These are phyloP conservation scores for Fusarium coffeatum DNA, from an alignment of 2,329 filamentous ascomycete species.

Conservation along the genomic window DNA sequence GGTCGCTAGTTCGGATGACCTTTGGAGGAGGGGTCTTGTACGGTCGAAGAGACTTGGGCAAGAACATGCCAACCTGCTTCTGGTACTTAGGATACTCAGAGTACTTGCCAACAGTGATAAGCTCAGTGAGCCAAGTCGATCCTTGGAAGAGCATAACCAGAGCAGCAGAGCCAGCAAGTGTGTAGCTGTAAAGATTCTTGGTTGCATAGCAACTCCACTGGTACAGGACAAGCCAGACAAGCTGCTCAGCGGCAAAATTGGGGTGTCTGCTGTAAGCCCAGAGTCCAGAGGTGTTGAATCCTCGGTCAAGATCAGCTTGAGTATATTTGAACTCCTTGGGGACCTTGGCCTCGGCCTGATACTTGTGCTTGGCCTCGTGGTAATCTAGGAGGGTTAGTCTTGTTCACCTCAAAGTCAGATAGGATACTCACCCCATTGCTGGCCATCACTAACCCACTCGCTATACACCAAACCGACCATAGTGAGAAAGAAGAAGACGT, in stretches of 20 bases:
- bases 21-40: constrained; percentile 60
- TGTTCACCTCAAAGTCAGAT: neutral
- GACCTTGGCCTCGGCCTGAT: constrained; percentile 66
- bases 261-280: constrained; percentile 93
- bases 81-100: constrained; percentile 89
- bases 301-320: constrained; percentile 84
- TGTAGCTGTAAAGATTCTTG: constrained; percentile 81
- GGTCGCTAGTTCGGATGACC: constrained; percentile 63
- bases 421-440: constrained; percentile 80
- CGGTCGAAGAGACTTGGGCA: constrained; percentile 68
- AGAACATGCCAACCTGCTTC: constrained; percentile 81
- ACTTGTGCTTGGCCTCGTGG: constrained; percentile 82
- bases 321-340: constrained; percentile 58
- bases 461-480: constrained; percentile 65
- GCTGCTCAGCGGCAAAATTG: constrained; percentile 93
- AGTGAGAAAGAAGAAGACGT: constrained; percentile 61
- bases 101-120: constrained; percentile 84
- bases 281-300: constrained; percentile 85
- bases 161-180: constrained; percentile 73
- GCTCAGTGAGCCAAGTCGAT: constrained; percentile 89
- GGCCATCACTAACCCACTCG: constrained; percentile 88
- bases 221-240: constrained; percentile 89
- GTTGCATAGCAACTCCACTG: constrained; percentile 86
- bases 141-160: constrained; percentile 88
- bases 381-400: constrained; percentile 64